A percentile compares a stretch with the other conserved stretches of the same genome.
phyloP scores from a whole-genome alignment of 2,329 filamentous ascomycete genomes.

The Aureobasidium melanogenum region DNA sequence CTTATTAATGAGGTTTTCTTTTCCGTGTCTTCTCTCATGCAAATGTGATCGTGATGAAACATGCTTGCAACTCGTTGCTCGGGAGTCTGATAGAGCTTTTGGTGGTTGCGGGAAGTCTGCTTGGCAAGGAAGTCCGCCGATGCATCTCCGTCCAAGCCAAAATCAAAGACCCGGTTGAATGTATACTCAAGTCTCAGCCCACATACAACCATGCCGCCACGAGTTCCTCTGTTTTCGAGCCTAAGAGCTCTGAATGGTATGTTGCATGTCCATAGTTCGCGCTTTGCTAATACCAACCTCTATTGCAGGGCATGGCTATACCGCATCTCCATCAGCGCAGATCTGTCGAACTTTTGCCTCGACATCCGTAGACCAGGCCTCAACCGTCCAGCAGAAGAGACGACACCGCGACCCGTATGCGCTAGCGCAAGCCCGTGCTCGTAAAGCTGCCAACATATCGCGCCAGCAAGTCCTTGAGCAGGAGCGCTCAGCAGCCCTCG shows the following conservation, averaged over 20 bases:
- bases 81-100: background rate
- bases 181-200: background rate
- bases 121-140: background rate
- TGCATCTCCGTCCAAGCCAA: background rate
- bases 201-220: constrained; percentile 34
- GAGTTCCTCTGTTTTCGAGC: constrained; percentile 36
- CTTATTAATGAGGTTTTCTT: background rate
- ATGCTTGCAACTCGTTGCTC: background rate
- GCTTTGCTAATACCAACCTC: background rate
- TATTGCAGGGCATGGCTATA: background rate
- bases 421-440: constrained; percentile 69
- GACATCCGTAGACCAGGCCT: constrained; percentile 55
- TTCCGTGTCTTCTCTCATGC: background rate
- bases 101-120: background rate
- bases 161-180: background rate
- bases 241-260: constrained; percentile 33
- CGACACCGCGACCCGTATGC: constrained; percentile 73
- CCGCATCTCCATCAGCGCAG: constrained; percentile 5
- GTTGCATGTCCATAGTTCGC: background rate
- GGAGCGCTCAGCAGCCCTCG: constrained; percentile 55
- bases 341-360: constrained; percentile 43
- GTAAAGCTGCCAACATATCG: constrained; percentile 73
- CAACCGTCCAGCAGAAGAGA: constrained; percentile 47
- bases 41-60: background rate
- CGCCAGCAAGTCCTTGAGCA: constrained; percentile 61